phyloP scores from a whole-genome alignment of 1,284 basidiomycete species.

The Leccinum holopus region DNA sequence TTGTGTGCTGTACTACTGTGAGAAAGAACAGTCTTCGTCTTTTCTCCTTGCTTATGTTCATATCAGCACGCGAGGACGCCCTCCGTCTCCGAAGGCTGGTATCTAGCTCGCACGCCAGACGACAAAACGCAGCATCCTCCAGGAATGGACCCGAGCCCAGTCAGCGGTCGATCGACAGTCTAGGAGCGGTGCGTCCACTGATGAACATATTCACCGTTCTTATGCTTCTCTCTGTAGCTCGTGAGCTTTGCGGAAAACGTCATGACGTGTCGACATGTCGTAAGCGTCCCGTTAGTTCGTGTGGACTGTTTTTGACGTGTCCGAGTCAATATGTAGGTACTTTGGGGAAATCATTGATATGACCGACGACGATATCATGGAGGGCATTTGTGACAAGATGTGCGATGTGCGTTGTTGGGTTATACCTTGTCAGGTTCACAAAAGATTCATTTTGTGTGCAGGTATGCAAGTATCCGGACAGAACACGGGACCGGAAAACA shows the following conservation, averaged over 20 bases:
- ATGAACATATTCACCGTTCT: not conserved
- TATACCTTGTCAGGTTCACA: not conserved
- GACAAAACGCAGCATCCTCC: constrained; percentile 41
- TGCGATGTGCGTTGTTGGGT: constrained; percentile 66
- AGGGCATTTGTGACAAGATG: constrained; percentile 72
- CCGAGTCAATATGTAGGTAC: constrained; percentile 74
- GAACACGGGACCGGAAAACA: constrained; percentile 47
- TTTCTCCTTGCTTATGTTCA: constrained; percentile 4
- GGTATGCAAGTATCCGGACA: constrained; percentile 77
- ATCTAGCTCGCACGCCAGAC: constrained; percentile 44
- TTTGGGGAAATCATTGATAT: constrained; percentile 76
- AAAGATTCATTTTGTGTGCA: constrained; percentile 24
- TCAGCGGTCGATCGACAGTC: constrained; percentile 64
- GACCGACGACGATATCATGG: constrained; percentile 45
- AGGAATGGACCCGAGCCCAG: constrained; percentile 57
- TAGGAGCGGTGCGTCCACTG: constrained; percentile 52
- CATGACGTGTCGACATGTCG: constrained; percentile 71
- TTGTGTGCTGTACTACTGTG: constrained; percentile 82
- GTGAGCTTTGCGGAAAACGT: constrained; percentile 65
- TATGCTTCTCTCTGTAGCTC: constrained; percentile 43
- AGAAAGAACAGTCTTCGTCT: constrained; percentile 20
- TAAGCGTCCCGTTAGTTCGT: constrained; percentile 36
- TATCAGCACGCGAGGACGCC: constrained; percentile 74
- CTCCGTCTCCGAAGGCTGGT: constrained; percentile 55
- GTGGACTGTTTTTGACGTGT: not conserved